Conservation (phyloP, 805 yeast genomes). For the Hanseniaspora meyeri region DNA sequence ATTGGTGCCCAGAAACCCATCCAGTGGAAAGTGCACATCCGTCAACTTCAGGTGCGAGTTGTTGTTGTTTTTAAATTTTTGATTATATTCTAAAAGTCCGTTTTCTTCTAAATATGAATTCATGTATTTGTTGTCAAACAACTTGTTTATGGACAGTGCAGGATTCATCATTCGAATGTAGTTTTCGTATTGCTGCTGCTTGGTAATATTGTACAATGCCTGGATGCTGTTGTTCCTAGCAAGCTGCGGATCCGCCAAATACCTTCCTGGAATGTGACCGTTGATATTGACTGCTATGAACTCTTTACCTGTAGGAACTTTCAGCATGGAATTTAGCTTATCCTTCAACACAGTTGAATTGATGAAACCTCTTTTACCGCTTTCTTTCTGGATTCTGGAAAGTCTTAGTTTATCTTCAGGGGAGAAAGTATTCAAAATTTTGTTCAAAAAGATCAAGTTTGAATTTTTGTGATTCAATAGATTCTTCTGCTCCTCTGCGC, state of each 20-base stretch:
- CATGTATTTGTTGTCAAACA: conserved; percentile 4
- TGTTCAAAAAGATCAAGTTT: conserved; percentile 72
- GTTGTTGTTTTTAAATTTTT: conserved; percentile 5
- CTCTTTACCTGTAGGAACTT: conserved; percentile 54
- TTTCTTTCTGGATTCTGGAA: conserved; percentile 68
- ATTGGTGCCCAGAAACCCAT: conserved; percentile 12
- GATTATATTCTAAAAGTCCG: conserved; percentile 11
- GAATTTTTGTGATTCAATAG: conserved; percentile 42
- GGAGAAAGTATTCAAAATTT: conserved; percentile 76
- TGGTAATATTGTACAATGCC: conserved; percentile 6
- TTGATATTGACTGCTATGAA: conserved; percentile 23
- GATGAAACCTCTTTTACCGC: conserved; percentile 67
- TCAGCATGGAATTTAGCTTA: conserved; percentile 51
- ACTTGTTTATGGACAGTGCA: background rate
- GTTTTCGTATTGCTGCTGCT: conserved; percentile 4
- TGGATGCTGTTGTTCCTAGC: conserved; percentile 15
- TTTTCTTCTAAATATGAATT: conserved; percentile 9
- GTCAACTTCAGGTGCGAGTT: conserved; percentile 3
- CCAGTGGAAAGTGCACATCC: conserved; percentile 6
- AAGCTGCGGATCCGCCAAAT: conserved; percentile 19
- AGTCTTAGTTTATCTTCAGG: conserved; percentile 74
- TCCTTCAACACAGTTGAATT: conserved; percentile 56
- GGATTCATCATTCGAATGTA: conserved; percentile 9
- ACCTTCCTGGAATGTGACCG: conserved; percentile 13
- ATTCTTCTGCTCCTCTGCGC: conserved; percentile 29